These are phyloP conservation scores for Triadica sebifera DNA, from an alignment of 345 rosid species.

Conservation along the genomic window DNA sequence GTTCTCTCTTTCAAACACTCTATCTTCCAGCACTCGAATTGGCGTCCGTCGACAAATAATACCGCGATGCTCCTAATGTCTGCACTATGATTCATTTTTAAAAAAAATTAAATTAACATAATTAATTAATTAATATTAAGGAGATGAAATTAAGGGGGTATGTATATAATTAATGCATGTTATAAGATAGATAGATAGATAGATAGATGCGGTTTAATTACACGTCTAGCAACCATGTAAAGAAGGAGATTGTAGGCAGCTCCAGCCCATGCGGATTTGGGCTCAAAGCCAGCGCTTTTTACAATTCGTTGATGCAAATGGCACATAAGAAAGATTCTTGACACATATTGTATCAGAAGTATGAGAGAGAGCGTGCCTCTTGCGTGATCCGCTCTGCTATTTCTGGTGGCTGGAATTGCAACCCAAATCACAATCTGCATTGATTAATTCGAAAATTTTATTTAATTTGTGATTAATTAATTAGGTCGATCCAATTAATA, in stretches of 20 bases:
- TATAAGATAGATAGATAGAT: not conserved
- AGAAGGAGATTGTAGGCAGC: constrained; percentile 40
- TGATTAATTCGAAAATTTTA: too few species aligned
- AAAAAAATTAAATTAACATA: too few species aligned
- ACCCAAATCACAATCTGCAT: constrained; percentile 30
- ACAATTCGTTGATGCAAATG: constrained; percentile 30
- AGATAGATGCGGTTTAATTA: constrained; percentile 13
- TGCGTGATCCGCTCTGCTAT: constrained; percentile 14
- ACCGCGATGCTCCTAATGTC: constrained; percentile 89
- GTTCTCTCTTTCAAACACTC: constrained; percentile 30
- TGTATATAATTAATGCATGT: too few species aligned
- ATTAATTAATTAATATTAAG: too few species aligned
- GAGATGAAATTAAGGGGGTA: too few species aligned
- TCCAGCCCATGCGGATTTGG: constrained; percentile 40
- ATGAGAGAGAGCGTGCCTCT: constrained; percentile 20
- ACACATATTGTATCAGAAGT: constrained; percentile 32
- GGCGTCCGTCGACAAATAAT: constrained; percentile 68
- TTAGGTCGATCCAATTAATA: too few species aligned
- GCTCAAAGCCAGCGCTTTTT: constrained; percentile 29
- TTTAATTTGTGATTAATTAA: too few species aligned
- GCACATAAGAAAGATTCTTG: constrained; percentile 27
- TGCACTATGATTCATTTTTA: constrained; percentile 24
- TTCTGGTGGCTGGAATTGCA: constrained; percentile 22
- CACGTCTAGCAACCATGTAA: constrained; percentile 40
- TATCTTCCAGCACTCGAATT: constrained; percentile 66